Conservation (phyloP, 345 rosid genomes). For the Leavenworthia alabamica region DNA sequence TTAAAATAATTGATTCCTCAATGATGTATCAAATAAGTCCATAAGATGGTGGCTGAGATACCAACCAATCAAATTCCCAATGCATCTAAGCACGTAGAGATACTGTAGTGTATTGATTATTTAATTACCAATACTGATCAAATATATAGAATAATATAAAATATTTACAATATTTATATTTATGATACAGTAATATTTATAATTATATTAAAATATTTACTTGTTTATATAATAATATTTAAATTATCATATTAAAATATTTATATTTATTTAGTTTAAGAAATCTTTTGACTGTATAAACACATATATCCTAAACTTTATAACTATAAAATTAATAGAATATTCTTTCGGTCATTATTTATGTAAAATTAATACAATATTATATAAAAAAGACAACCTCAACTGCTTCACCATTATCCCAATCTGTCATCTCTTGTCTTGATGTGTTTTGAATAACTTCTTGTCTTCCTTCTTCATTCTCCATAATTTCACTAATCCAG, state of each 20-base stretch:
- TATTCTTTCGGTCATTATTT: no score
- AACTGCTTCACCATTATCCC: constrained; percentile 23
- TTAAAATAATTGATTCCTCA: background rate
- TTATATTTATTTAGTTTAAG: no score
- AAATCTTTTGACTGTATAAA: no score
- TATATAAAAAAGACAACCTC: constrained; percentile 7
- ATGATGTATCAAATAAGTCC: constrained; percentile 24
- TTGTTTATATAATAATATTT: no score
- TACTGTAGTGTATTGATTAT: constrained; percentile 1
- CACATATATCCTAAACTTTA: no score
- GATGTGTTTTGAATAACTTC: constrained; percentile 9
- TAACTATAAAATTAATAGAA: no score
- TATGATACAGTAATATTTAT: no score
- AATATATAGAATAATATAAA: no score
- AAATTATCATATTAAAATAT: no score
- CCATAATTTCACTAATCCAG: background rate
- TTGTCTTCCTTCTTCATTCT: constrained; percentile 4
- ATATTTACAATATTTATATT: no score
- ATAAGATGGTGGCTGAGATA: constrained; percentile 12
- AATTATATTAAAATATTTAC: no score
- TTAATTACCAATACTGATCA: constrained; percentile 15
- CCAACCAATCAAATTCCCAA: constrained; percentile 24
- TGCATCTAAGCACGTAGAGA: constrained; percentile 16
- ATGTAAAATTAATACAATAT: no score
- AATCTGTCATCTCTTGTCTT: constrained; percentile 21